Evolutionary conservation across 2,329 filamentous ascomycete genomes (phyloP), one percentile per base, ranked within the genome.

Genomic region (Didymella pomorum): DNA sequence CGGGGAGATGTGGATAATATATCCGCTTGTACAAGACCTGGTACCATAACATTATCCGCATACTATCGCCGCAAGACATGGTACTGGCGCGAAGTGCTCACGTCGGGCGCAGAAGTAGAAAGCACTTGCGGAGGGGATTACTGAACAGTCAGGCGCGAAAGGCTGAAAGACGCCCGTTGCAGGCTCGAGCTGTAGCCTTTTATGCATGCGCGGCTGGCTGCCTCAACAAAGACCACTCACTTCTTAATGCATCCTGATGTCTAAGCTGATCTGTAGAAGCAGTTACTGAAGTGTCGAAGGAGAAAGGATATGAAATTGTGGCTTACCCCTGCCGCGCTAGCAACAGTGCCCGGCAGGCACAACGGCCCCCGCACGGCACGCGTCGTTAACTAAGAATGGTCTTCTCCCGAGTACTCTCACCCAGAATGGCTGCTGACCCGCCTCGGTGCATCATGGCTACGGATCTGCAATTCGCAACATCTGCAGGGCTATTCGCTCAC

Each of bases 361-460:
- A 39, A 42, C 5, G 20, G 39, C 39, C 39, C 39, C 39, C 21
- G 25, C 39, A 42, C 39, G 39, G 39, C 39, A 23, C 39, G 39
- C 39, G 20, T 42, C 21, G 2, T 25, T 12, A 16, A 42, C 39
- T 42, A 20, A 14, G 6, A 35, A 35, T 8, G 16, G 31, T 35
- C 16, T 9, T 35, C 7, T 35, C 29, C 16, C 31, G 31, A 35
- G 31, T 16, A n/a, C 16, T n/a, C 16, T 25, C 10, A 18, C 39
- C 39, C 20, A 2, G 11, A 25, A 25, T 25, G 39, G 39, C 39
- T 42, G 20, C 11, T 21, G 71, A 76, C 12, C 75, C 77, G 47
- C 69, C 39, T 25, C 39, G 20, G 20, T 18, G 20, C 21, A 42
- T 1, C 2, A 7, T 23, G 21, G 35, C 39, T 16, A 5, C 20